phyloP scores from a whole-genome alignment of 306 rosid species.

The Oxytropis ochrocephala region DNA sequence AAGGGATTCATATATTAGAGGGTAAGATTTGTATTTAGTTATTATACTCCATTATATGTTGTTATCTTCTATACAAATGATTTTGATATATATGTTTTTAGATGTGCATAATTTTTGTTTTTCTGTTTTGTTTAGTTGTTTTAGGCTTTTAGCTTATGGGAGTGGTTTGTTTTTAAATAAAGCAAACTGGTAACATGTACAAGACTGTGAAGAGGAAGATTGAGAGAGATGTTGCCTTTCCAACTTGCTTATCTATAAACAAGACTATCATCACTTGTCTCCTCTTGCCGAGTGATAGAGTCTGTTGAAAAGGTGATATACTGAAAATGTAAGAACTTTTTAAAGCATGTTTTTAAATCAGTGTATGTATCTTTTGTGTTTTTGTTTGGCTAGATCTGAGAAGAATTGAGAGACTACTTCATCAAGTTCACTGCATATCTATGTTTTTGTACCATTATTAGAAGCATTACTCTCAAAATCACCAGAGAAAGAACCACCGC shows the following conservation, averaged over 20 bases:
- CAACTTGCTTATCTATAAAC: conserved; percentile 81
- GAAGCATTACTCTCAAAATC: too few relatives aligned
- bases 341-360: too few relatives aligned
- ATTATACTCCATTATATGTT: background rate
- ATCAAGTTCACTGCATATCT: too few relatives aligned
- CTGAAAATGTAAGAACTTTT: conserved; percentile 56
- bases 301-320: conserved; percentile 69
- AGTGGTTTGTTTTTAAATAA: conserved; percentile 15
- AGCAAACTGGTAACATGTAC: conserved; percentile 71
- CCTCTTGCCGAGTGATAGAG: conserved; percentile 74
- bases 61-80: background rate
- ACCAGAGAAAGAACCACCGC: too few relatives aligned
- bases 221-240: conserved; percentile 83
- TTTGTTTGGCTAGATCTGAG: too few relatives aligned
- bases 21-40: conserved; percentile 34
- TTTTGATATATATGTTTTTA: background rate
- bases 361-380: too few relatives aligned
- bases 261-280: conserved; percentile 71
- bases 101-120: background rate
- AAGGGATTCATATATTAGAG: conserved; percentile 65
- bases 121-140: background rate
- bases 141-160: conserved; percentile 24
- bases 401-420: too few relatives aligned
- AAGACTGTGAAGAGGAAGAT: conserved; percentile 77
- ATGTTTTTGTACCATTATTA: too few relatives aligned